Base-by-base conservation (phyloP, 352 stramenopile species). In the Phytophthora idaei region DNA sequence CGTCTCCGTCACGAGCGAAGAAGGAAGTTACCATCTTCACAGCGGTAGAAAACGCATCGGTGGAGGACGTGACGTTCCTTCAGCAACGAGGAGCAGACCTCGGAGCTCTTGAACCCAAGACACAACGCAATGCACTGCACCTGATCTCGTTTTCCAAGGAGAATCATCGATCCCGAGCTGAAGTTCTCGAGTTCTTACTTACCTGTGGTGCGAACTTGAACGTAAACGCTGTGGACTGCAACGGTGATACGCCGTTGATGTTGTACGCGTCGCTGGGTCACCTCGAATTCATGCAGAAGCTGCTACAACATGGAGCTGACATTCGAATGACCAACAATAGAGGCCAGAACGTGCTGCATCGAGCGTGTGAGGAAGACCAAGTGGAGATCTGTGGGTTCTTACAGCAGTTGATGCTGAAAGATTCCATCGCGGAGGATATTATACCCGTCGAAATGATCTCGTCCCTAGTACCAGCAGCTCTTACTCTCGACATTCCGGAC, bases 161-260 rank as follows among this genome's bases (percentile, higher is more conserved):
- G 53, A 80, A 57, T 36, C 71, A 81, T 27, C 67, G 69, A 1
- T 75, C 75, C 7, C 74, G 82, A 3, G 55, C 80, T 7, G 72
- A 77, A 29, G 78, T 90, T 71, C 72, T 93, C 17, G 68, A 71
- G 4, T 93, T 90, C 41, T 69, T 93, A 8, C 41, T 90, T 1
- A 10, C 55, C 7, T 73, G 54, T 49, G 55, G 54, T 15, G 68
- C 67, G 1, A 76, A 69, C 3, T 46, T 86, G 0, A 73, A 87
- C 21, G 62, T 89, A 11, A 66, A 89, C 31, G 72, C 73, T 1
- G 45, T 61, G 0, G 84, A 91, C 46, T 59, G 49, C 25, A 67
- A 77, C 8, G 79, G 79, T 1, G 71, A 88, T 42, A 81, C 84
- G 2, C 76, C 82, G 9, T 49, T 88, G 28, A 74, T 89, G 77